Conservation (phyloP, 441 rosid species). For the Gossypium aridum region DNA sequence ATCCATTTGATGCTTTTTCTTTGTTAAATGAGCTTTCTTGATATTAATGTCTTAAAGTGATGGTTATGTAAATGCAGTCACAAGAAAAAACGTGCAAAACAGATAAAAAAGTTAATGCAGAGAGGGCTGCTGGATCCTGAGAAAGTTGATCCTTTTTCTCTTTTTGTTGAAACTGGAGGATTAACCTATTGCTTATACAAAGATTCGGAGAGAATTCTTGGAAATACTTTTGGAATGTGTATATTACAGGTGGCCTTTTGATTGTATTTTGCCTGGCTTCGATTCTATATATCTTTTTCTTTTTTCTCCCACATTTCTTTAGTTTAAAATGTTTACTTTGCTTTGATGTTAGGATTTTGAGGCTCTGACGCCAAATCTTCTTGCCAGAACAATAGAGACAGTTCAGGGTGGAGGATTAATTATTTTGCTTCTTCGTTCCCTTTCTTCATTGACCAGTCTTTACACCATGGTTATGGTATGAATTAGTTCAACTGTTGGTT, state of each 20-base stretch:
- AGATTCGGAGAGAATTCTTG: constrained; percentile 83
- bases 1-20: not conserved
- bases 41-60: not conserved
- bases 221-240: constrained; percentile 97
- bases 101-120: constrained; percentile 78
- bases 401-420: constrained; percentile 97
- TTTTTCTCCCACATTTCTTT: not conserved
- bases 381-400: constrained; percentile 97
- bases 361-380: constrained; percentile 92
- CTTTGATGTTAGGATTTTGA: constrained; percentile 72
- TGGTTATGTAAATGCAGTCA: constrained; percentile 49
- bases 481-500: not conserved
- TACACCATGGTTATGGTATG: constrained; percentile 97
- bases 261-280: not conserved
- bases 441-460: constrained; percentile 75
- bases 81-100: constrained; percentile 78
- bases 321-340: constrained; percentile 6
- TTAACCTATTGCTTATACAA: constrained; percentile 81
- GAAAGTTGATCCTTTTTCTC: constrained; percentile 86
- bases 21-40: not conserved
- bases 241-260: constrained; percentile 61
- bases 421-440: constrained; percentile 73
- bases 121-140: constrained; percentile 91
- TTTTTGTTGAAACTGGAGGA: constrained; percentile 82
- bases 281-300: not conserved